Percentiles rank a stretch among this genome's conserved stretches.
phyloP scores from a whole-genome alignment of 805 yeast genomes.

The Geotrichum ghanense region DNA sequence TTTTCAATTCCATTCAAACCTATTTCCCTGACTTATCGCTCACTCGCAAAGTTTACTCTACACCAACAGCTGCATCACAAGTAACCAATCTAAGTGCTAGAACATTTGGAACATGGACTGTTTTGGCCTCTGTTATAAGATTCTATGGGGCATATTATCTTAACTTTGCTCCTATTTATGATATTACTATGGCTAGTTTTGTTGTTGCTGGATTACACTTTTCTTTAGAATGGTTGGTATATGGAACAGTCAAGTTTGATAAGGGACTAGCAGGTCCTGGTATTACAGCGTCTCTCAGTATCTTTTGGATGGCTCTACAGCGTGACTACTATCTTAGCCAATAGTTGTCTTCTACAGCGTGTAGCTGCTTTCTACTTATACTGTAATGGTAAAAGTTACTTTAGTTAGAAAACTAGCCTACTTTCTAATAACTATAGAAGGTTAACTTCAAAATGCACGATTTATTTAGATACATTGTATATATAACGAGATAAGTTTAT shows the following conservation, averaged over 20 bases:
- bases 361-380: too few relatives aligned
- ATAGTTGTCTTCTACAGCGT: background rate
- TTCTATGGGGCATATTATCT: constrained; percentile 77
- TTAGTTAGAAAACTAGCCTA: too few relatives aligned
- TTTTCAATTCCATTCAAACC: constrained; percentile 82
- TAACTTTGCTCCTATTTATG: constrained; percentile 57
- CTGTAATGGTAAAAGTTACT: too few relatives aligned
- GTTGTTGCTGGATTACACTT: constrained; percentile 79
- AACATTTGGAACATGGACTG: constrained; percentile 97
- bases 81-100: constrained; percentile 67
- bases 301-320: constrained; percentile 71
- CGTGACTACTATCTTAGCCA: constrained; percentile 43
- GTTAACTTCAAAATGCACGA: too few relatives aligned
- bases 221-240: constrained; percentile 68
- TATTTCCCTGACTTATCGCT: constrained; percentile 64
- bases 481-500: too few relatives aligned
- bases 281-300: constrained; percentile 61
- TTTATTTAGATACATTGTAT: too few relatives aligned
- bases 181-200: constrained; percentile 70
- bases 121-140: constrained; percentile 74
- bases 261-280: constrained; percentile 86
- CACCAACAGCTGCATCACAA: constrained; percentile 43
- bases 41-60: constrained; percentile 70
- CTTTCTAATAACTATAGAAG: too few relatives aligned
- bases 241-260: constrained; percentile 70